Base-by-base conservation (phyloP, 305 asterid genomes). In the Solanum aculeatissimum region DNA sequence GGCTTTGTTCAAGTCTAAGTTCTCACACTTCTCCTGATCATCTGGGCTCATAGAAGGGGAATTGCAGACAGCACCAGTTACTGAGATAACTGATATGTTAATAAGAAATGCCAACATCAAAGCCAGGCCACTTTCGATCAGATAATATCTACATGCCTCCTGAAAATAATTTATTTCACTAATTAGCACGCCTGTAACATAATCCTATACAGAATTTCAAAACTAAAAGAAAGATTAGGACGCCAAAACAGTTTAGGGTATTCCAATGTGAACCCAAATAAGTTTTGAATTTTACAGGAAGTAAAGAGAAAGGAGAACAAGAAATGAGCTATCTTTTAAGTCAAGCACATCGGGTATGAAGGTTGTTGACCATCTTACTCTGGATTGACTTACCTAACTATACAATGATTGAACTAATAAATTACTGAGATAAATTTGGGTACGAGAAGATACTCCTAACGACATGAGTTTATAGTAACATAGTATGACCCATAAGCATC, bases 111-210 rank as follows among this genome's bases (percentile, higher is more conserved):
- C 98, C 80, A 95, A 91, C 85, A 90, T 72, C 58, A 97, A 88
- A 68, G 99, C 99, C 68, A 93, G 89, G 42, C 98, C 98, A 81
- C 98, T 97, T 87, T 95, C 98, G 21, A 95, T 86, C 90, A 95
- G 69, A 84, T 95, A 97, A 89, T 90, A 97, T 88, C 95, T 90
- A 92, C 98, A 93, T 1, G 98, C 99, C 90, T 94, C 99, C 99
- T 97, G 93, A 14, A 86, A 83, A 80, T 71, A 72, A 81, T 42
- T 18, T 18, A 29, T 51, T 53, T 51, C 21, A 69, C 35, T 83
- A 69, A 65, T 21, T 65, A 53, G 82, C 13, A 16, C 11, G 53
- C 23, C 60, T 42, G 71, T 82, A 82, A 82, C 58, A 53, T 25
- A 11, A 62, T 65, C 78, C 38, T 16, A 14, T 62, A 45, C 43